Evolutionary conservation across 257 asterid species (phyloP).

Genomic region (Solanum stenotomum): DNA sequence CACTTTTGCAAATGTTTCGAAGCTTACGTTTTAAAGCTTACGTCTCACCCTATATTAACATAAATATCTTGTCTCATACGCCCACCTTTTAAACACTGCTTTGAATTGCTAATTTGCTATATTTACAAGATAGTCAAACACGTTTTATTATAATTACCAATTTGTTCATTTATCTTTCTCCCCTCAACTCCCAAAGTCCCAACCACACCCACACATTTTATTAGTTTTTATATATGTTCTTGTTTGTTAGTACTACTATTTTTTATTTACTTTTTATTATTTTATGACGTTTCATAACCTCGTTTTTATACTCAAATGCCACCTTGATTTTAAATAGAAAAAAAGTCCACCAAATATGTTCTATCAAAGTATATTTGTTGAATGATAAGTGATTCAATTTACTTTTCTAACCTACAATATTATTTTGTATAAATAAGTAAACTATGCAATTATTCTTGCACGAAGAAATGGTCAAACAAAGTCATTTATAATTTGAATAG

Average conservation of each 20-base stretch:
- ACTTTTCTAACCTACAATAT: not conserved
- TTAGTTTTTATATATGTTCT: not conserved
- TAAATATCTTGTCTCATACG: not conserved
- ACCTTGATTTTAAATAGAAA: not conserved
- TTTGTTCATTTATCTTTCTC: not conserved
- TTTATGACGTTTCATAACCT: not conserved
- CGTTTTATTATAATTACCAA: not conserved
- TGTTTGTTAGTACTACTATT: not conserved
- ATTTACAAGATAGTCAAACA: not conserved
- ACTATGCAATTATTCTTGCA: not conserved
- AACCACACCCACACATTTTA: not conserved
- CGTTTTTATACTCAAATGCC: not conserved
- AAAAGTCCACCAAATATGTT: not conserved
- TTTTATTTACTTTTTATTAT: not conserved
- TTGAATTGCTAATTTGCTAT: not conserved
- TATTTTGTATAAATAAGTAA: not conserved
- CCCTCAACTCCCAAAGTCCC: not conserved
- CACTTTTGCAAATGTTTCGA: not conserved
- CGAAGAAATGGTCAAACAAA: not conserved
- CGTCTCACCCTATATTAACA: not conserved
- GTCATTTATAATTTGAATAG: not conserved
- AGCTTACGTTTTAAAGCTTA: not conserved
- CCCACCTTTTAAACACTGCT: not conserved
- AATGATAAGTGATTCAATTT: no score
- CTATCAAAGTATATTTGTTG: not conserved